Conservation (phyloP, 2,329 filamentous ascomycete species). For the Botryotinia convoluta region DNA sequence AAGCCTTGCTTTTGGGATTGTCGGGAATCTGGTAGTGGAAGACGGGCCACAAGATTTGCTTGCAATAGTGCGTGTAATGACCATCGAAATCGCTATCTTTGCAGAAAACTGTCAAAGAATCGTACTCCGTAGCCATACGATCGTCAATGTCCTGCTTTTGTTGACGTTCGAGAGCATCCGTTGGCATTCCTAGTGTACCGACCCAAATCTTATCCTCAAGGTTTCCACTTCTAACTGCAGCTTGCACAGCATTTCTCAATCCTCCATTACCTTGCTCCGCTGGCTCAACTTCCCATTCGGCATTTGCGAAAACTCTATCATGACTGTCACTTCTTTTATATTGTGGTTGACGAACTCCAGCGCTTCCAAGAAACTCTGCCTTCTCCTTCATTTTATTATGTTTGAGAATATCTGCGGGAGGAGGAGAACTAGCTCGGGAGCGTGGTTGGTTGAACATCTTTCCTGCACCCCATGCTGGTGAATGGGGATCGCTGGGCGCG, state of each 20-base stretch:
- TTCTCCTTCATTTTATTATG: slow-evolving; percentile 58
- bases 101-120: slow-evolving; percentile 80
- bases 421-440: slow-evolving; percentile 70
- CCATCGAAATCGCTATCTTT: slow-evolving; percentile 91
- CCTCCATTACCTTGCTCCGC: slow-evolving; percentile 92
- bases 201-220: slow-evolving; percentile 82
- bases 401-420: slow-evolving; percentile 72
- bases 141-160: slow-evolving; percentile 83
- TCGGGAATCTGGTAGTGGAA: slow-evolving; percentile 98
- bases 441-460: slow-evolving; percentile 59
- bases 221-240: slow-evolving; percentile 66
- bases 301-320: slow-evolving; percentile 70
- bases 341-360: slow-evolving; percentile 56
- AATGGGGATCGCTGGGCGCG: slow-evolving; percentile 70
- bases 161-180: slow-evolving; percentile 73
- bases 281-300: slow-evolving; percentile 77
- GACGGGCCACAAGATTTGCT: slow-evolving; percentile 95
- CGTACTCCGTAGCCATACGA: slow-evolving; percentile 73
- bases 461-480: slow-evolving; percentile 68
- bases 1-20: slow-evolving; percentile 97
- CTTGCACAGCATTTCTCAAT: slow-evolving; percentile 81
- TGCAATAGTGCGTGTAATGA: slow-evolving; percentile 95
- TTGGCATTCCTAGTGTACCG: slow-evolving; percentile 90
- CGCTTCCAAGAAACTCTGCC: slow-evolving; percentile 55
- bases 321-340: slow-evolving; percentile 59